These are phyloP conservation scores for Ogataea chonburiensis DNA, from an alignment of 805 yeast species.

Conservation along the genomic window DNA sequence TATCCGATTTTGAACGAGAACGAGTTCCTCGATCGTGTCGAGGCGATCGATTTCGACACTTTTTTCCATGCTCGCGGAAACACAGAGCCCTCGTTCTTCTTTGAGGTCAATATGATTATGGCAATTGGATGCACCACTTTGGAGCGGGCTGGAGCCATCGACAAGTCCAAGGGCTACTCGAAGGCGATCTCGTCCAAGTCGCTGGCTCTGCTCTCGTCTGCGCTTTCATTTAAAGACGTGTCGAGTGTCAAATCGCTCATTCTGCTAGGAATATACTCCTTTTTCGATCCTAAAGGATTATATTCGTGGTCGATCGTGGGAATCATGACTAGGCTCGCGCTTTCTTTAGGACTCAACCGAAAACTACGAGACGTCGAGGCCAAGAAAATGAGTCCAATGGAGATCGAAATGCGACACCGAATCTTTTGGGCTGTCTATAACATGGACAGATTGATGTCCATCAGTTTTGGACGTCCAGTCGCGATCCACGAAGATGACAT, in stretches of 20 bases:
- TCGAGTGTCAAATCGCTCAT: slow-evolving; percentile 43
- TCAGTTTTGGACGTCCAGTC: slow-evolving; percentile 29
- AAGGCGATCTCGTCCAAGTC: slow-evolving; percentile 43
- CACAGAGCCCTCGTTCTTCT: slow-evolving; percentile 34
- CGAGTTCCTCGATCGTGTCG: slow-evolving; percentile 35
- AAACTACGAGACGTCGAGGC: slow-evolving; percentile 31
- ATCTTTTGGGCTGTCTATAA: slow-evolving; percentile 32
- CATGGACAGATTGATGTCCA: slow-evolving; percentile 30
- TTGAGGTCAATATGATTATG: slow-evolving; percentile 51
- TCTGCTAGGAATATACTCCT: slow-evolving; percentile 48
- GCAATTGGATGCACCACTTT: slow-evolving; percentile 55
- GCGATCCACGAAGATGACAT: slow-evolving; percentile 31
- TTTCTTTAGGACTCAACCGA: slow-evolving; percentile 48
- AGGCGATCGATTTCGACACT: slow-evolving; percentile 22
- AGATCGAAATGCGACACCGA: slow-evolving; percentile 44
- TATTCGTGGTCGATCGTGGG: slow-evolving; percentile 55
- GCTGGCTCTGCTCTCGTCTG: slow-evolving; percentile 38
- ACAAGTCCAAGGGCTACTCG: slow-evolving; percentile 38
- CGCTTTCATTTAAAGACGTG: slow-evolving; percentile 40
- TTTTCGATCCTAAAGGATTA: slow-evolving; percentile 48
- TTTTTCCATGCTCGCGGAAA: slow-evolving; percentile 15
- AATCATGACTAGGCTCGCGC: slow-evolving; percentile 41
- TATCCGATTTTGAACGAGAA: slow-evolving; percentile 44
- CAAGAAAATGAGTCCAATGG: slow-evolving; percentile 32
- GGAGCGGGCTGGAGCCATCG: slow-evolving; percentile 39